phyloP scores from a whole-genome alignment of 2,329 filamentous ascomycete genomes.

The Colletotrichum sp. region DNA sequence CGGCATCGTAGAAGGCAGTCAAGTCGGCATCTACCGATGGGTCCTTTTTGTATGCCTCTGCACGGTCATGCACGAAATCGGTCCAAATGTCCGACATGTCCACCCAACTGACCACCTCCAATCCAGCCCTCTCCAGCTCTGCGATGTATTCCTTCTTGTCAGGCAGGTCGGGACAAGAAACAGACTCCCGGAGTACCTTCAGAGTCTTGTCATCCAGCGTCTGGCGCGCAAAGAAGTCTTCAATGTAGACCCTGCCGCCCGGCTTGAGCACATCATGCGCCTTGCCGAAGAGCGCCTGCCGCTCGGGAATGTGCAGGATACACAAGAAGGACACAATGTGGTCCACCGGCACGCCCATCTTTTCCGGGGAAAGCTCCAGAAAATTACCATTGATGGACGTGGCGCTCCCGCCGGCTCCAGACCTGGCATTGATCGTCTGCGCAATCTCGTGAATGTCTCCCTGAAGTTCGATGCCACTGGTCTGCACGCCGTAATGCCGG shows the following conservation, averaged over 20 bases:
- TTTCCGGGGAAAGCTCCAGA: not conserved
- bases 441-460: constrained; percentile 25
- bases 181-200: constrained; percentile 8
- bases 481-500: constrained; percentile 12
- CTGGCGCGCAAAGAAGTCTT: constrained; percentile 24
- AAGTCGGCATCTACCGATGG: constrained; percentile 1
- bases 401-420: constrained; percentile 1
- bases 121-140: constrained; percentile 21
- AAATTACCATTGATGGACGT: constrained; percentile 24
- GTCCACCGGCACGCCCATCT: constrained; percentile 13
- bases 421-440: constrained; percentile 19
- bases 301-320: constrained; percentile 23
- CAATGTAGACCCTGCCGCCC: constrained; percentile 23
- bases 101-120: constrained; percentile 15
- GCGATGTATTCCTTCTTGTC: constrained; percentile 9
- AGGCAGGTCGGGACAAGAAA: constrained; percentile 24
- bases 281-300: constrained; percentile 19
- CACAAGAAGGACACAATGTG: constrained; percentile 27
- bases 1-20: constrained; percentile 19
- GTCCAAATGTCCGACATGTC: constrained; percentile 23
- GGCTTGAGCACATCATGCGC: constrained; percentile 9
- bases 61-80: constrained; percentile 21
- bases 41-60: constrained; percentile 12
- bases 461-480: constrained; percentile 25
- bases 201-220: not conserved